phyloP scores from a whole-genome alignment of 1,284 basidiomycete species.

The Ceratobasidium papillatum region DNA sequence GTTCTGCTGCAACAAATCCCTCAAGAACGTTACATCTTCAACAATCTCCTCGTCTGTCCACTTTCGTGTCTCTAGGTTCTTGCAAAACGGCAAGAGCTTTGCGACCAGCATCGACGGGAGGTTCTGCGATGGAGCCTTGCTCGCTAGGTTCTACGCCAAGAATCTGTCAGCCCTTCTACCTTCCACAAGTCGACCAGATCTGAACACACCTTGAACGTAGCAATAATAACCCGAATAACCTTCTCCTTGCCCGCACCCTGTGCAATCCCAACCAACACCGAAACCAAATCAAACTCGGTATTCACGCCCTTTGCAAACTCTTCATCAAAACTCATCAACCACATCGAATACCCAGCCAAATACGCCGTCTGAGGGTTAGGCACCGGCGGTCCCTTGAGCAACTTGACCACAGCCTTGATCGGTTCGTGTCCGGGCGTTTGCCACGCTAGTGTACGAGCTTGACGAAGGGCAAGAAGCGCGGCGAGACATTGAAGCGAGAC shows the following conservation, averaged over 20 bases:
- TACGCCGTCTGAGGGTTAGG: constrained; percentile 94
- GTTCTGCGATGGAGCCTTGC: constrained; percentile 82
- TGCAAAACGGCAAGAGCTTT: constrained; percentile 84
- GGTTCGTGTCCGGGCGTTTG: constrained; percentile 40
- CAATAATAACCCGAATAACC: constrained; percentile 92
- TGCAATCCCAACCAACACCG: constrained; percentile 86
- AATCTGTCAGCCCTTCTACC: background rate
- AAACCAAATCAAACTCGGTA: constrained; percentile 76
- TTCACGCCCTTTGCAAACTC: constrained; percentile 87
- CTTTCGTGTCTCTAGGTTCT: constrained; percentile 85
- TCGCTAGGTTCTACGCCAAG: constrained; percentile 77
- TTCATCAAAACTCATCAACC: constrained; percentile 92
- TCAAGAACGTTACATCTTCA: constrained; percentile 89
- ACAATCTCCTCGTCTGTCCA: constrained; percentile 95
- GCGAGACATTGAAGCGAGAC: constrained; percentile 91
- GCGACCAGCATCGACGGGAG: constrained; percentile 92
- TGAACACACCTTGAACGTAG: constrained; percentile 80
- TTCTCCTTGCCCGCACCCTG: constrained; percentile 97
- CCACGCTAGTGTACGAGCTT: constrained; percentile 40
- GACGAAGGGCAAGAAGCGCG: constrained; percentile 71
- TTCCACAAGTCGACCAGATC: background rate
- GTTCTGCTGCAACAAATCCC: constrained; percentile 79
- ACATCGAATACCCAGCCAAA: constrained; percentile 90
- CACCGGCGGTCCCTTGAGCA: constrained; percentile 5
- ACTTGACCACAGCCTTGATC: constrained; percentile 10